phyloP scores from a whole-genome alignment of 257 asterid species.

The Ilex asprella region DNA sequence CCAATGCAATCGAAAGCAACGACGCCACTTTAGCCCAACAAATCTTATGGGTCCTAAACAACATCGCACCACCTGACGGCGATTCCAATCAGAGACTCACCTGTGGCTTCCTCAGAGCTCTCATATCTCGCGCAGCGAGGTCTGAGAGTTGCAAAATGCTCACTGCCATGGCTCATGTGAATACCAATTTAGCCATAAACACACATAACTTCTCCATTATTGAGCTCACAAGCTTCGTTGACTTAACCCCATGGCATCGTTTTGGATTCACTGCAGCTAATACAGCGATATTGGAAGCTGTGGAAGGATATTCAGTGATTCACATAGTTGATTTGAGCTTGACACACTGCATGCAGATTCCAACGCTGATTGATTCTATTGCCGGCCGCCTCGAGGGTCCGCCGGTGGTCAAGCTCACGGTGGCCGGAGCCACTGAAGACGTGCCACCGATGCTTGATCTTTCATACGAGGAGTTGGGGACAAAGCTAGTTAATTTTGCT shows the following conservation, averaged over 20 bases:
- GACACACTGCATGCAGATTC: slow-evolving; percentile 96
- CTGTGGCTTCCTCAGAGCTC: slow-evolving; percentile 83
- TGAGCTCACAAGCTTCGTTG: slow-evolving; percentile 80
- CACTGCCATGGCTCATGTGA: slow-evolving; percentile 45
- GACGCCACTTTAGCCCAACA: slow-evolving; percentile 94
- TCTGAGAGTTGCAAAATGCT: slow-evolving; percentile 60
- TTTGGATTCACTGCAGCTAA: slow-evolving; percentile 94
- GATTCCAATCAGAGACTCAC: slow-evolving; percentile 90
- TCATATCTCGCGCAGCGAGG: slow-evolving; percentile 67
- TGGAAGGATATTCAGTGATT: slow-evolving; percentile 50
- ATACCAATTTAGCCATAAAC: slow-evolving; percentile 20
- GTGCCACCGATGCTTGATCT: slow-evolving; percentile 75
- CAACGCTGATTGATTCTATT: slow-evolving; percentile 72
- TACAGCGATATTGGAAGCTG: slow-evolving; percentile 69
- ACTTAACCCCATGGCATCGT: slow-evolving; percentile 94
- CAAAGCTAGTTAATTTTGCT: slow-evolving; percentile 63
- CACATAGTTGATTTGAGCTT: slow-evolving; percentile 79
- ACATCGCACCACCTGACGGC: slow-evolving; percentile 92
- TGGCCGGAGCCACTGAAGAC: slow-evolving; percentile 55
- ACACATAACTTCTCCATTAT: slow-evolving; percentile 69
- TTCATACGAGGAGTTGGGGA: slow-evolving; percentile 74
- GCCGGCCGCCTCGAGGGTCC: slow-evolving; percentile 52
- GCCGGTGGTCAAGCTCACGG: slow-evolving; percentile 65
- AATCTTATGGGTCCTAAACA: slow-evolving; percentile 91
- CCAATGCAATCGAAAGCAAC: slow-evolving; percentile 73